Conservation (phyloP, 768 basidiomycete genomes). For the Trametes villosa region DNA sequence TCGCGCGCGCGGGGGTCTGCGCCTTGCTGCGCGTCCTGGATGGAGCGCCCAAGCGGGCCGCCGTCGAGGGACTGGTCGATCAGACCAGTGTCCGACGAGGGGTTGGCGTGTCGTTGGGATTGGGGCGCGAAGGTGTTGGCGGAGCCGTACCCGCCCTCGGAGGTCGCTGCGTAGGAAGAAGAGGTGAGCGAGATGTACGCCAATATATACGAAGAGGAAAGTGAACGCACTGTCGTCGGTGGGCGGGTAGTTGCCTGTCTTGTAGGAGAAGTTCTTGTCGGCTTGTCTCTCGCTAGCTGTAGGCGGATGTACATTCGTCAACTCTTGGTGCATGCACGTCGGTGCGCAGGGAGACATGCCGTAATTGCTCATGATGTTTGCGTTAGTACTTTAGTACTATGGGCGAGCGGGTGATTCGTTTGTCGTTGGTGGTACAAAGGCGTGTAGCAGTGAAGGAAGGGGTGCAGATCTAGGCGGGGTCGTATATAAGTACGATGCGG, state of each 20-base stretch:
- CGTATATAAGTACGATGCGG: background rate
- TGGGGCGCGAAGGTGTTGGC: conserved; percentile 20
- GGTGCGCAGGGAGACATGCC: background rate
- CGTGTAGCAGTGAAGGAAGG: too few species aligned
- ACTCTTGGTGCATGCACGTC: too few species aligned
- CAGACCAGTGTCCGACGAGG: conserved; percentile 19
- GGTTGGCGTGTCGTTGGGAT: conserved; percentile 16
- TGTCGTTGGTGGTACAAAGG: background rate
- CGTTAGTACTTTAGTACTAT: background rate
- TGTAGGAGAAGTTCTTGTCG: conserved; percentile 17
- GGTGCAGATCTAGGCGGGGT: background rate
- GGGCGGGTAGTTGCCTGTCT: conserved; percentile 32
- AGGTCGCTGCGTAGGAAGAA: conserved; percentile 25
- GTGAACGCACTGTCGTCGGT: conserved; percentile 29
- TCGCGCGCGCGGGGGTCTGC: conserved; percentile 26
- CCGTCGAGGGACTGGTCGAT: conserved; percentile 33
- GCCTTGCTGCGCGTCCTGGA: conserved; percentile 36
- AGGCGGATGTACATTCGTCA: background rate
- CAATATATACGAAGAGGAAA: background rate
- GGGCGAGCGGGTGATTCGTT: background rate
- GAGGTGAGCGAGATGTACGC: background rate
- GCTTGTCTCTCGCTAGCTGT: conserved; percentile 6
- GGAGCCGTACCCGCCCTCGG: conserved; percentile 35
- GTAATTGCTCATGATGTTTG: conserved; percentile 1
- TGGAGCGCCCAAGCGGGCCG: conserved; percentile 25